phyloP scores from a whole-genome alignment of 495 filamentous ascomycete genomes.

The Annulohypoxylon moriforme region DNA sequence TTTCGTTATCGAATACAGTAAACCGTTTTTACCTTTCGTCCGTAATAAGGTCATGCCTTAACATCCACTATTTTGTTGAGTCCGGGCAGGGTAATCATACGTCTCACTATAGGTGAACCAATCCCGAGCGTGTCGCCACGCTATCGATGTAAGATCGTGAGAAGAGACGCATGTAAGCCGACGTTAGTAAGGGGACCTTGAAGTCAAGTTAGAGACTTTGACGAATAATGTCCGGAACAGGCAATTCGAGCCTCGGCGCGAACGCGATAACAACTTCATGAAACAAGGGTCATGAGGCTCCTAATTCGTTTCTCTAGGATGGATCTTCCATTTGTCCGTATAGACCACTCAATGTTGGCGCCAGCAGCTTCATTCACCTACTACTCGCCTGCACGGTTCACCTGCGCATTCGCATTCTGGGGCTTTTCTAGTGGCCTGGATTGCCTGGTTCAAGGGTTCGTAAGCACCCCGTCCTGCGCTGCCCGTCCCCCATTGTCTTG shows the following conservation, averaged over 20 bases:
- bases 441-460: neutral
- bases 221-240: conserved; percentile 22
- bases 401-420: conserved; percentile 2
- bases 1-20: conserved; percentile 10
- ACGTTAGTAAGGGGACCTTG: neutral
- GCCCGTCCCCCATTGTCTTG: neutral
- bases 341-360: conserved; percentile 11
- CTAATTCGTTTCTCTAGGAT: neutral
- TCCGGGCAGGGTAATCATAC: conserved; percentile 3
- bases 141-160: conserved; percentile 4
- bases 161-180: conserved; percentile 24
- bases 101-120: conserved; percentile 1
- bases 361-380: conserved; percentile 8
- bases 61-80: conserved; percentile 22
- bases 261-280: conserved; percentile 9
- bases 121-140: conserved; percentile 9
- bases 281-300: conserved; percentile 8
- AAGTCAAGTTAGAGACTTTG: conserved; percentile 15
- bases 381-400: neutral
- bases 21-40: conserved; percentile 28
- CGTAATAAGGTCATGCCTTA: conserved; percentile 16
- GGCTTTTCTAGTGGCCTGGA: neutral
- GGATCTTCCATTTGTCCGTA: conserved; percentile 34
- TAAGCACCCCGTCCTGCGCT: conserved; percentile 7
- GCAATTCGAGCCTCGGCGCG: conserved; percentile 16